Conservation (phyloP, 2,329 filamentous ascomycete species). For the Exophiala spinifera region DNA sequence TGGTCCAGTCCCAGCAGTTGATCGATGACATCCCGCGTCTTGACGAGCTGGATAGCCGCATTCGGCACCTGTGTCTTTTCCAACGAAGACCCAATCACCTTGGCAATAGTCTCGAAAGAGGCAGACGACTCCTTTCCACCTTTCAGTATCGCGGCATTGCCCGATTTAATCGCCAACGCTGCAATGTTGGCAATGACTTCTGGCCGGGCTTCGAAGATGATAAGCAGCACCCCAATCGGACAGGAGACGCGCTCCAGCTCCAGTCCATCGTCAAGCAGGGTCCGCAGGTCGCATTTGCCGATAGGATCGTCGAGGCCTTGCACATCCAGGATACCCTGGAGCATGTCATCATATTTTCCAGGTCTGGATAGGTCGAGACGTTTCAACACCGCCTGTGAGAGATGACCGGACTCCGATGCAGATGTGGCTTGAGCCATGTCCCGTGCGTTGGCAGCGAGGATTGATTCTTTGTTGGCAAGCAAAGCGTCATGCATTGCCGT, state of each 20-base stretch:
- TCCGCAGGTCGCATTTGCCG: conserved; percentile 78
- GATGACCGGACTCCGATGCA: conserved; percentile 69
- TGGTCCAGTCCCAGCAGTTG: conserved; percentile 81
- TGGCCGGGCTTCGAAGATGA: conserved; percentile 96
- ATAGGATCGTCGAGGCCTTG: conserved; percentile 85
- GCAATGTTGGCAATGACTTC: conserved; percentile 99
- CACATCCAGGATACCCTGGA: conserved; percentile 90
- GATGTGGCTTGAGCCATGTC: conserved; percentile 73
- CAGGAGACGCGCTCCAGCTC: conserved; percentile 84
- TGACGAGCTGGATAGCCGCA: conserved; percentile 87
- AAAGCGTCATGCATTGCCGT: conserved; percentile 80
- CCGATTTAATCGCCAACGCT: conserved; percentile 91
- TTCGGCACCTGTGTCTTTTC: conserved; percentile 72
- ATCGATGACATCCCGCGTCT: conserved; percentile 84
- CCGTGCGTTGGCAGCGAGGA: conserved; percentile 79
- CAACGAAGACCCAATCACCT: conserved; percentile 76
- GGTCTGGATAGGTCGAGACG: conserved; percentile 79
- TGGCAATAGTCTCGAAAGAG: conserved; percentile 89
- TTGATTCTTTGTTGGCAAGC: conserved; percentile 63
- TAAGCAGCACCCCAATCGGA: conserved; percentile 93
- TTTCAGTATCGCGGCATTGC: conserved; percentile 95
- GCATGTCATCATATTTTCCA: conserved; percentile 97
- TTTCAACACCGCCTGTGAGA: conserved; percentile 81
- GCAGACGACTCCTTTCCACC: conserved; percentile 93
- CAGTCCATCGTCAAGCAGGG: conserved; percentile 80